Base-by-base conservation (phyloP, 768 basidiomycete species). In the Tricholoma bakamatsutake region DNA sequence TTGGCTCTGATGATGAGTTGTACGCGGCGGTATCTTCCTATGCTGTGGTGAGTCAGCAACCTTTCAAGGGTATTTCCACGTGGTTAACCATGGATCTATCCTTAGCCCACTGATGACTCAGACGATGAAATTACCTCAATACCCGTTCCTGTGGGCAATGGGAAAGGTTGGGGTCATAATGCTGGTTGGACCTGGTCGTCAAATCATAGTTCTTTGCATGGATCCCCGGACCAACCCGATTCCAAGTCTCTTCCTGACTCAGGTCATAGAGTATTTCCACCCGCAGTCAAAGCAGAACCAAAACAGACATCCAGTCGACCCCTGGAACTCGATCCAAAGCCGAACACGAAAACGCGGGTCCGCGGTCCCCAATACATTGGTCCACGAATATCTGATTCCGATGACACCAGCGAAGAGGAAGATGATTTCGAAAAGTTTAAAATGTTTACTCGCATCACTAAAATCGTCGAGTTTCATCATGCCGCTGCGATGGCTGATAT, bases 381-480 rank as follows among this genome's bases (percentile, higher is more conserved):
- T 2, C 73, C 73, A 6, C 67, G 65, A 34, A 56, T 74, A 51
- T 60, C 53, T 59, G 72, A 62, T 61, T 62, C 64, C 52, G 65
- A 65, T 42, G 69, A 71, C 48, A 69, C 65, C 37, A 66, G 61
- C 28, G 63, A 71, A 31, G 73, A 74, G 46, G 73, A 69, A 31
- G 67, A 67, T 8, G 71, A 74, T 9, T 76, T 77, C 47, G 74
- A 75, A 52, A 65, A 66, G 33, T 77, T 72, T 64, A 79, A 80
- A 57, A 73, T 78, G 66, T 65, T 74, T 18, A 71, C 72, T 2
- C 76, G 80, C 52, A 67, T 78, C 57, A 50, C 68, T 37, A 77
- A 81, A 69, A 75, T 82, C 57, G 69, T 74, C 54, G 68, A 83
- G 66, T 77, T 84, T 74, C 71, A 80, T 68, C 71, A 69, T 56